These are phyloP conservation scores for Tarenaya hassleriana DNA, from an alignment of 345 rosid species.

Conservation along the genomic window DNA sequence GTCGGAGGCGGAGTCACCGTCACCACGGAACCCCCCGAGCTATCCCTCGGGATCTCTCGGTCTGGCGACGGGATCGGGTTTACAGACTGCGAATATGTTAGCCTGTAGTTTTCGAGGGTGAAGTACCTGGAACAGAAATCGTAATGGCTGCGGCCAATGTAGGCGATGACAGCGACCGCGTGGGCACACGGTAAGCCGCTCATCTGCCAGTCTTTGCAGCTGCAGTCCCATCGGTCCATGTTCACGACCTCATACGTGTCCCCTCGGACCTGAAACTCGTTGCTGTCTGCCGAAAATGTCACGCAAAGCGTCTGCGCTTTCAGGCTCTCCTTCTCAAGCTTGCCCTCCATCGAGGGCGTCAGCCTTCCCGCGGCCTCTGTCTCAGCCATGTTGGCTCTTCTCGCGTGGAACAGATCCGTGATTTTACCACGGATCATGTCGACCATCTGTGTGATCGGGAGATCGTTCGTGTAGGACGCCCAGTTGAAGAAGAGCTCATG, in stretches of 20 bases:
- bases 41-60: constrained; percentile 35
- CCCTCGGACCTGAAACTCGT: constrained; percentile 75
- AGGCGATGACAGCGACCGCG: constrained; percentile 57
- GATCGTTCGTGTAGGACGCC: constrained; percentile 72
- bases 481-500: constrained; percentile 79
- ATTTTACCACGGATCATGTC: constrained; percentile 69
- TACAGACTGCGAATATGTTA: constrained; percentile 58
- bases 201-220: constrained; percentile 82
- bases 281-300: constrained; percentile 50
- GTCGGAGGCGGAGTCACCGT: constrained; percentile 86
- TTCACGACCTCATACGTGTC: constrained; percentile 65
- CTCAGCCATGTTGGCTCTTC: constrained; percentile 40
- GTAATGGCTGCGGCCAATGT: constrained; percentile 50
- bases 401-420: constrained; percentile 55
- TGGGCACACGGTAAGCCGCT: constrained; percentile 83
- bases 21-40: constrained; percentile 43
- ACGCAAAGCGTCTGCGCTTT: constrained; percentile 51
- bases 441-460: constrained; percentile 93
- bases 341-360: constrained; percentile 75
- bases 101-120: constrained; percentile 58
- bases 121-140: constrained; percentile 74
- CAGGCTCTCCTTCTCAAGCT: constrained; percentile 54
- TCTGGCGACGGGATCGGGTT: constrained; percentile 59
- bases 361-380: constrained; percentile 60
- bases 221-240: constrained; percentile 71